Evolutionary conservation across 345 rosid genomes (phyloP), one percentile per base, ranked within the genome.

Genomic region (Trapa incisa): DNA sequence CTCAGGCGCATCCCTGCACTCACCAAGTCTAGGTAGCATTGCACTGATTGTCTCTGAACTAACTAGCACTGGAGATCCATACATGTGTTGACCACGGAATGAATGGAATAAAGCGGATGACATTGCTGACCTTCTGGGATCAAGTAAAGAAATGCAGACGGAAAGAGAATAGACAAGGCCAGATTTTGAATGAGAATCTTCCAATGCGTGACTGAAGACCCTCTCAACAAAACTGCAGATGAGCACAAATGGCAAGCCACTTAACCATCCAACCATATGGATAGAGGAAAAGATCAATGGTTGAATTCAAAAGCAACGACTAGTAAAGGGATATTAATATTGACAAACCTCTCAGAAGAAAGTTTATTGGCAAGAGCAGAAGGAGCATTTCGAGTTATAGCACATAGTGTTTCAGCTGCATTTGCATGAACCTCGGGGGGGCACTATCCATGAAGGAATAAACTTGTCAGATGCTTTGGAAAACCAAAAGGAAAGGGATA

Each of bases 1-100:
- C 32, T 37, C 7, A 1, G 43, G 67, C 36, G 43, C 1, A 10
- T 43, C 3, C 43, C 61, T 65, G 4, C 3, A 78, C 95, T 83
- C 74, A 95, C 99, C 83, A 70, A 91, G 93, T 80, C 80, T 89
- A 69, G 99, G 99, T 71, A 95, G 82, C 99, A 95, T 91, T 58
- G 99, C 98, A 74, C 66, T 68, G 37, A 91, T 78, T 45, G 99
- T 95, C 84, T 95, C 96, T 50, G 82, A 81, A 78, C 84, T 79
- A 71, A 87, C 88, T 68, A 85, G 83, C 75, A 84, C 74, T 61
- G 94, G 86, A 75, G 88, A 73, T 78, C 87, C 96, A 6, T 80
- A 87, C 82, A 86, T 86, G 70, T 87, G 89, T 73, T 89, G 98
- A 71, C 87, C 78, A 62, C 89, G 87, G 69, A 82, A 91, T 67